phyloP scores from a whole-genome alignment of 352 stramenopile species.

The Halophytophthora polymorphica region DNA sequence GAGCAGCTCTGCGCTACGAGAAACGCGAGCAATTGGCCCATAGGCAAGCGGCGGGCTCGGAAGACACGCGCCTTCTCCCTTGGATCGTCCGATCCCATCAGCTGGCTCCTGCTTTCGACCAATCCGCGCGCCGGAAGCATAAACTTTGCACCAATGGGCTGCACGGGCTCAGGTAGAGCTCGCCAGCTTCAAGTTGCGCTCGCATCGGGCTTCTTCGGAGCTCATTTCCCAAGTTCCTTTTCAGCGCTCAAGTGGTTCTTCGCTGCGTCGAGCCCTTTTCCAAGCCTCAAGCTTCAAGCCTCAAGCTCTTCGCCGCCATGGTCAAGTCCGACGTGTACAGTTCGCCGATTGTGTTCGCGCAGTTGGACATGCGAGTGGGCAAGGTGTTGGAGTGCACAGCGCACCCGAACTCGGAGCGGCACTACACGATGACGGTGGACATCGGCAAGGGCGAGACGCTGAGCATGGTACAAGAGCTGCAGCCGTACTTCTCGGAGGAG shows the following conservation, averaged over 20 bases:
- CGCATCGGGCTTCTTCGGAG: no score
- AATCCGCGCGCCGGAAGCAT: no score
- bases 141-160: no score
- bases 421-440: constrained; percentile 76
- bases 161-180: no score
- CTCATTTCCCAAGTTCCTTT: constrained; percentile 55
- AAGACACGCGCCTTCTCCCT: no score
- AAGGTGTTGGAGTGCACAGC: constrained; percentile 63
- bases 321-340: constrained; percentile 79
- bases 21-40: no score
- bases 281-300: constrained; percentile 8
- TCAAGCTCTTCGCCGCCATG: constrained; percentile 31
- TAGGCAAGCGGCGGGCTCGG: no score
- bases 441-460: constrained; percentile 72
- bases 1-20: no score
- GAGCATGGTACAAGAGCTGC: constrained; percentile 76
- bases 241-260: constrained; percentile 31
- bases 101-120: no score
- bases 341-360: constrained; percentile 65
- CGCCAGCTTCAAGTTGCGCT: no score
- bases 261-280: constrained; percentile 6
- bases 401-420: constrained; percentile 65
- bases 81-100: no score
- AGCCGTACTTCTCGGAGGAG: constrained; percentile 73
- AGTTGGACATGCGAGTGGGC: constrained; percentile 69